phyloP scores from a whole-genome alignment of 164 flowering plant genomes.

The Stephania yunnanensis region DNA sequence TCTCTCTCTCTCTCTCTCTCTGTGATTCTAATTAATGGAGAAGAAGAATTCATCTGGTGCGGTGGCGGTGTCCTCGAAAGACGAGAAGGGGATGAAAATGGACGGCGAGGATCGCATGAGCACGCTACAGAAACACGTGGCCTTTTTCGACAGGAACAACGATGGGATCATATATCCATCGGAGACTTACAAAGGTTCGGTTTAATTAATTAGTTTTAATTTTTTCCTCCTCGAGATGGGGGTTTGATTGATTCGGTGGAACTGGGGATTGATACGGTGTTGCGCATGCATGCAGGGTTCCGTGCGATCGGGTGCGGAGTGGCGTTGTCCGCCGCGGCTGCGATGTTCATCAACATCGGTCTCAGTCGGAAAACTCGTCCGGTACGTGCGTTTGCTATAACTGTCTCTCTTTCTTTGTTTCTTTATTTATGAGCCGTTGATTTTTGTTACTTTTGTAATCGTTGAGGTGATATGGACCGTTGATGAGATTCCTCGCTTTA shows the following conservation, averaged over 20 bases:
- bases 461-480: not conserved
- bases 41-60: not conserved
- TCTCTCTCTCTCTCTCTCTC: too few species aligned
- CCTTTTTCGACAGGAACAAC: conserved; percentile 56
- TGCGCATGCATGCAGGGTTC: conserved; percentile 29
- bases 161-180: conserved; percentile 66
- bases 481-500: not conserved
- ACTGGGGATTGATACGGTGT: too few species aligned
- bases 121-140: conserved; percentile 51
- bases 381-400: conserved; percentile 21
- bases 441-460: not conserved
- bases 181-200: conserved; percentile 54
- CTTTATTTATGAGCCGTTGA: too few species aligned
- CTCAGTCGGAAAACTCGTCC: conserved; percentile 69
- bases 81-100: not conserved
- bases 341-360: conserved; percentile 43
- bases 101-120: conserved; percentile 9
- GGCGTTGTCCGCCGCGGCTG: conserved; percentile 30
- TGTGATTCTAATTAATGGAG: not conserved
- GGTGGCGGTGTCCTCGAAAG: not conserved
- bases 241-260: too few species aligned
- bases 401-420: not conserved
- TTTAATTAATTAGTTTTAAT: not conserved
- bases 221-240: too few species aligned
- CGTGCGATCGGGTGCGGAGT: conserved; percentile 56